Percentiles rank a stretch among this genome's conserved stretches.
phyloP scores from a whole-genome alignment of 1,139 yeast genomes.

The Yamadazyma jaroonii region DNA sequence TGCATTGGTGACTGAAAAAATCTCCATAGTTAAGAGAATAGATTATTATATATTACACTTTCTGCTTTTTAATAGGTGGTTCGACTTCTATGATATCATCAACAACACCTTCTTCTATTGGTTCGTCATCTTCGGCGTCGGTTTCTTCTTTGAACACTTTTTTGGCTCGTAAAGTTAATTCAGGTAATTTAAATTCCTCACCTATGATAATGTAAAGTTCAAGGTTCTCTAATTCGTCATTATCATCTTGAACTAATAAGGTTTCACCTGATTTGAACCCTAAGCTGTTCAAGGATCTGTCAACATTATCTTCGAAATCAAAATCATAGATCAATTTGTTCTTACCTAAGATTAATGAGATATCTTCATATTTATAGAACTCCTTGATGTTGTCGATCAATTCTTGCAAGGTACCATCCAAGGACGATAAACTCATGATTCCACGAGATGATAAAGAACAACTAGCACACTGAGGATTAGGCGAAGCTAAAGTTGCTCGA shows the following conservation, averaged over 20 bases:
- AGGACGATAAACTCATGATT: slow-evolving; percentile 21
- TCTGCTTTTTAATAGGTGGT: slow-evolving; percentile 22
- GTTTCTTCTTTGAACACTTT: slow-evolving; percentile 7
- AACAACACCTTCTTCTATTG: slow-evolving; percentile 4
- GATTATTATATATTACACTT: slow-evolving; percentile 7
- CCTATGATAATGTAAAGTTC: slow-evolving; percentile 57
- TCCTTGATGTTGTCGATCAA: slow-evolving; percentile 44
- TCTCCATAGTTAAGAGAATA: background rate
- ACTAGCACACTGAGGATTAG: slow-evolving; percentile 69
- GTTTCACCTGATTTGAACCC: slow-evolving; percentile 60
- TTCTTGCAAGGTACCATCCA: slow-evolving; percentile 28
- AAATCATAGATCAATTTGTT: slow-evolving; percentile 73
- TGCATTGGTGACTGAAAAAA: background rate
- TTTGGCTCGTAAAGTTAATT: slow-evolving; percentile 22
- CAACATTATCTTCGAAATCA: slow-evolving; percentile 82
- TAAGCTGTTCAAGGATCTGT: slow-evolving; percentile 47
- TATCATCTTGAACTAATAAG: slow-evolving; percentile 75
- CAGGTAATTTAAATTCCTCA: slow-evolving; percentile 21
- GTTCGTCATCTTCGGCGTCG: slow-evolving; percentile 13
- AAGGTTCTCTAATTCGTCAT: slow-evolving; percentile 62
- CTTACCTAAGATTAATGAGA: slow-evolving; percentile 58
- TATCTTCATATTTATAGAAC: slow-evolving; percentile 59
- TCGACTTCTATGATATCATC: slow-evolving; percentile 13
- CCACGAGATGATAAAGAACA: slow-evolving; percentile 64
- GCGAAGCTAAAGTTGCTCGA: slow-evolving; percentile 56